phyloP scores from a whole-genome alignment of 768 basidiomycete species.

The Boletus barrowsii region DNA sequence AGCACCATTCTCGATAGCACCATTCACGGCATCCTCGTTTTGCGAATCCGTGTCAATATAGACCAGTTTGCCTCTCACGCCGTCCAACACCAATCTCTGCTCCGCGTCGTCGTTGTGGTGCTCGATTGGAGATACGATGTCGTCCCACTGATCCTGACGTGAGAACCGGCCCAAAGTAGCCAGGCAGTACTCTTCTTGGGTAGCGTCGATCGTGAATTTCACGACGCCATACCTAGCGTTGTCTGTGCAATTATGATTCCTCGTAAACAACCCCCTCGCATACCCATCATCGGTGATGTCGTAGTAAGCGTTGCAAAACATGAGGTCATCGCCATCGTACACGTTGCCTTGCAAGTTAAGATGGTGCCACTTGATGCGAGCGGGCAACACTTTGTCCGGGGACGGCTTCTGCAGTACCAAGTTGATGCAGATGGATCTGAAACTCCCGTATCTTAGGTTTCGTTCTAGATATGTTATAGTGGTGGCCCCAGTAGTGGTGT shows the following conservation, averaged over 20 bases:
- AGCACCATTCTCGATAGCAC: no score
- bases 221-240: background rate
- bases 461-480: background rate
- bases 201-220: background rate
- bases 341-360: no score
- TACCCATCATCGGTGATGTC: background rate
- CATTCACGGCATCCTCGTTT: no score
- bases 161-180: background rate
- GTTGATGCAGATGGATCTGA: background rate
- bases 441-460: background rate
- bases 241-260: background rate
- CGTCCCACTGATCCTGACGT: background rate
- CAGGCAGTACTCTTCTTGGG: background rate
- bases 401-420: background rate
- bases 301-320: background rate
- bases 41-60: background rate
- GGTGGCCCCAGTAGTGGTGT: background rate
- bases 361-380: background rate
- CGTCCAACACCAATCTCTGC: background rate
- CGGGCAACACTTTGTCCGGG: background rate
- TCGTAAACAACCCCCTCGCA: background rate
- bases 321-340: background rate
- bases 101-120: background rate
- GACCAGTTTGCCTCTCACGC: background rate
- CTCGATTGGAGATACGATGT: background rate